These are phyloP conservation scores for Phytophthora pisi DNA, from an alignment of 352 stramenopile species.

Conservation along the genomic window DNA sequence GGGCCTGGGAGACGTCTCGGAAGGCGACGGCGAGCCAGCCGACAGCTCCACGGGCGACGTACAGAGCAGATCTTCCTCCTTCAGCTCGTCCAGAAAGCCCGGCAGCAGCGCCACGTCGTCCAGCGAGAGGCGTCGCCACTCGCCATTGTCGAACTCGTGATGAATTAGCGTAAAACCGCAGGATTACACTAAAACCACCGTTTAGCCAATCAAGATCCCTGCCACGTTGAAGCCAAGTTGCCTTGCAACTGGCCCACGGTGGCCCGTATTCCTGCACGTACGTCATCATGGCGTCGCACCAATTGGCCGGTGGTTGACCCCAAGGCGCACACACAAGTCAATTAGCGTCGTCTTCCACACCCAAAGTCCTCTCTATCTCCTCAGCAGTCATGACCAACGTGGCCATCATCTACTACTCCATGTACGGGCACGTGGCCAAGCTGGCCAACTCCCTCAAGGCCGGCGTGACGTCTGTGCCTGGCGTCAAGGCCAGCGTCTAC, in stretches of 20 bases:
- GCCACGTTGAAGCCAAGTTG: conserved; percentile 16
- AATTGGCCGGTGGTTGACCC: background rate
- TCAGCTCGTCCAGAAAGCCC: conserved; percentile 41
- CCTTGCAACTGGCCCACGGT: background rate
- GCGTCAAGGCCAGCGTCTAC: conserved; percentile 60
- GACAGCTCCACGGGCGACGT: background rate
- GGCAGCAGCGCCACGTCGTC: conserved; percentile 25
- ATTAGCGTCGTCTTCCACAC: conserved; percentile 1
- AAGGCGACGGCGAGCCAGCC: background rate
- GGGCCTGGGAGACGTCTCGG: background rate
- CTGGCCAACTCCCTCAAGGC: conserved; percentile 70
- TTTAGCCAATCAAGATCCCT: background rate
- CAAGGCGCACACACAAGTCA: background rate
- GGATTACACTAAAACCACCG: conserved; percentile 3
- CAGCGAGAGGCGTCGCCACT: conserved; percentile 18
- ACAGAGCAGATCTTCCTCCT: conserved; percentile 28
- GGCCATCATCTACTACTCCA: conserved; percentile 83
- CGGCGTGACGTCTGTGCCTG: conserved; percentile 58
- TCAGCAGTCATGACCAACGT: conserved; percentile 52
- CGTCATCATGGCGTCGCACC: background rate
- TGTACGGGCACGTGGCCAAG: conserved; percentile 83
- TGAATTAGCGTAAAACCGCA: conserved; percentile 11
- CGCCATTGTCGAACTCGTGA: background rate
- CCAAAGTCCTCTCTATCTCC: conserved; percentile 1
- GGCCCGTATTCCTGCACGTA: background rate